Percentiles rank a stretch among this genome's conserved stretches.
These are phyloP conservation scores for Ophiostoma sp. DNA, from an alignment of 2,329 filamentous ascomycete species.

Conservation along the genomic window DNA sequence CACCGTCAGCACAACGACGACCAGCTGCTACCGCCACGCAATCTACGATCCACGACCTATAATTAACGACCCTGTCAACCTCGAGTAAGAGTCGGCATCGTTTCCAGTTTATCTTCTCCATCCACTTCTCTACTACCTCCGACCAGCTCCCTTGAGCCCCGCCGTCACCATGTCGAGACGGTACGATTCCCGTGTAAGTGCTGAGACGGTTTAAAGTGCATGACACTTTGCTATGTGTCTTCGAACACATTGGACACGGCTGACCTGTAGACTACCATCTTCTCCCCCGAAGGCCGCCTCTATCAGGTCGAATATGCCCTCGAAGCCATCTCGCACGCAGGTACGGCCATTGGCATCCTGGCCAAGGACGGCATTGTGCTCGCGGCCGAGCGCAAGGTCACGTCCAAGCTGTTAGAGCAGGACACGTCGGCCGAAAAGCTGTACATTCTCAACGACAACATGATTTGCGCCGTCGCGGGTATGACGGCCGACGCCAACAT, in stretches of 20 bases:
- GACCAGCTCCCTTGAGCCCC: constrained; percentile 2
- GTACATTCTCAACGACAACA: constrained; percentile 99
- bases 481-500: constrained; percentile 99
- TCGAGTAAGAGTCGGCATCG: not conserved
- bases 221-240: not conserved
- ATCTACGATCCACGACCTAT: not conserved
- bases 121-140: not conserved
- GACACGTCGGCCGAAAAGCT: constrained; percentile 99
- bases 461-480: constrained; percentile 98
- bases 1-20: not conserved
- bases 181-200: constrained; percentile 89
- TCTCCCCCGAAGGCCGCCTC: constrained; percentile 95
- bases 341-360: constrained; percentile 92
- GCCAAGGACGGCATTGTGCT: constrained; percentile 98
- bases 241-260: not conserved
- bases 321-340: constrained; percentile 96
- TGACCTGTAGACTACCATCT: constrained; percentile 81
- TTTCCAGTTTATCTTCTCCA: not conserved
- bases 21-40: not conserved
- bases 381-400: constrained; percentile 96
- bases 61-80: not conserved
- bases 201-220: not conserved
- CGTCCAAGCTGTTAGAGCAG: constrained; percentile 97
- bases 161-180: constrained; percentile 72
- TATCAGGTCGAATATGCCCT: constrained; percentile 99